Base-by-base conservation (phyloP, 371 early-diverging fungal species). In the Basidiobolus meristosporus region DNA sequence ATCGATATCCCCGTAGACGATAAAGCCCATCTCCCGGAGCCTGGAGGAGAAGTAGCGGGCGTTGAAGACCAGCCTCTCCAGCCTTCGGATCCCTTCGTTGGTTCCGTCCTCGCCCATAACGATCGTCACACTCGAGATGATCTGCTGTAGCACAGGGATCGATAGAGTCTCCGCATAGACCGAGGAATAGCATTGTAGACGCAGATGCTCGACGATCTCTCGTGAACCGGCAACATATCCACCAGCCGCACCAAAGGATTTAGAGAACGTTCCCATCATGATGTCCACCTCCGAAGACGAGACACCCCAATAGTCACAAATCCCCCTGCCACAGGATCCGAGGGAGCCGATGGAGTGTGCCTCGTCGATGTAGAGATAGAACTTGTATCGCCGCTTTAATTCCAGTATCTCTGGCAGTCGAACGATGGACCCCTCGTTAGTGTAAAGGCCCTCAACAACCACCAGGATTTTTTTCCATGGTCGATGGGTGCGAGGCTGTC, bases 211-310 rank as follows among this genome's bases (percentile, higher is more conserved):
- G 42, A 99, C 76, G 29, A 98, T 54, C n/a, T 64, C 62, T 53
- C 74, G 69, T 45, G 58, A 60, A 15, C 81, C 89, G 26, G 92
- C 87, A 56, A 98, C 90, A 54, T 97, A 98, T 14, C 98, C 98
- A 47, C 98, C 98, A 34, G 92, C 88, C 18, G 97, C 93, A 48
- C 98, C 98, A 73, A 99, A 99, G 31, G 90, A 90, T 65, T 99
- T 99, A 19, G 98, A 98, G 54, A 98, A 98, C 2, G 99, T 99
- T n/a, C 99, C 99, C 99, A 99, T 99, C 30, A 95, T 57, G 44
- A 99, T 74, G 54, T 99, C 99, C 22, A 99, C 75, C 26, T 90
- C 77, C 23, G 60, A 62, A 19, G 93, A 90, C 49, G 88, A 82
- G 12, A 98, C 70, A 38, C 84, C 77, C 49, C 70, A 82, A 57